Conservation (phyloP, 2,329 filamentous ascomycete genomes). For the Fusarium nanum region DNA sequence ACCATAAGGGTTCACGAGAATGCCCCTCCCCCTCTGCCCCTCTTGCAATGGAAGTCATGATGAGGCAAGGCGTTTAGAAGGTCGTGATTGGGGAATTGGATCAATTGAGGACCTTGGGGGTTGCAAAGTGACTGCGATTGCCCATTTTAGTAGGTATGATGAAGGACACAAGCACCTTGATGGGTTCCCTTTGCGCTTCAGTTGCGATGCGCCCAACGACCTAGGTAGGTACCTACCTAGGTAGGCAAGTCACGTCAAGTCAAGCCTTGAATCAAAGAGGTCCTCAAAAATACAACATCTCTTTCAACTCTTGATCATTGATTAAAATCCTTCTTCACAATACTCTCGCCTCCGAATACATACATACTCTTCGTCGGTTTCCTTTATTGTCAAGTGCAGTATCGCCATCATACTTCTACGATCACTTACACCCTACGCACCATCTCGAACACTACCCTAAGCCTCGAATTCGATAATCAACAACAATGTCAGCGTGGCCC, state of each 20-base stretch:
- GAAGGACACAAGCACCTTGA: conserved; percentile 33
- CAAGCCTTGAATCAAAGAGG: conserved; percentile 22
- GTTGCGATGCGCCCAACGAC: neutral
- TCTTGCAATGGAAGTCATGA: conserved; percentile 24
- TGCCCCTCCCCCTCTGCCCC: conserved; percentile 34
- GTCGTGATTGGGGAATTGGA: conserved; percentile 28
- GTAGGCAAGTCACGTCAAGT: neutral
- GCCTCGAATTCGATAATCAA: neutral
- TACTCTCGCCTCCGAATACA: neutral
- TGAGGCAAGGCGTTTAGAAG: conserved; percentile 2
- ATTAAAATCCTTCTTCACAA: neutral
- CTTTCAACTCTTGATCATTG: neutral
- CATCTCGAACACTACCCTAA: neutral
- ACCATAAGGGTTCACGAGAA: conserved; percentile 37
- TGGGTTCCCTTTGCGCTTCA: conserved; percentile 22
- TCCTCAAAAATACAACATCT: neutral
- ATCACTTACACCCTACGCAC: conserved; percentile 4
- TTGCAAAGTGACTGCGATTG: neutral
- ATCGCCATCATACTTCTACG: neutral
- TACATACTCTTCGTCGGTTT: neutral
- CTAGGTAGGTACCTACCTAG: neutral
- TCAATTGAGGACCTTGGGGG: conserved; percentile 16
- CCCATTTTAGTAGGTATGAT: neutral
- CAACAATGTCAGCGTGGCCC: conserved; percentile 40
- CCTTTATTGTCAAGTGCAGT: neutral